phyloP scores from a whole-genome alignment of 1,139 yeast genomes.

The Suzukiozyma palmioleophila region DNA sequence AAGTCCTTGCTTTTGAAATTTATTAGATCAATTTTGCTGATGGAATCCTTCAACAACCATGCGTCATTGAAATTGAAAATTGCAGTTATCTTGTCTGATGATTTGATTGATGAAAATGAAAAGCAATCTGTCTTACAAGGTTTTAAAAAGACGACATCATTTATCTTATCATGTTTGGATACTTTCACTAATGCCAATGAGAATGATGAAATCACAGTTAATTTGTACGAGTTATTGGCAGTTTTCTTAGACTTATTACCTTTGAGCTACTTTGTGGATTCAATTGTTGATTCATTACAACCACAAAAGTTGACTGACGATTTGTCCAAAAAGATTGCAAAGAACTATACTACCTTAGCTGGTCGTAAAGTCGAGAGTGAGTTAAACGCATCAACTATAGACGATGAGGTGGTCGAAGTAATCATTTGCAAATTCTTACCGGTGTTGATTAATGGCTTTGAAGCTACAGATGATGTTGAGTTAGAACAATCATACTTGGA shows the following conservation, averaged over 20 bases:
- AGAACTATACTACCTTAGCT: slow-evolving; percentile 56
- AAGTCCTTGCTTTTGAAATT: slow-evolving; percentile 53
- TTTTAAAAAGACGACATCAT: slow-evolving; percentile 42
- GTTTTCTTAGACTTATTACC: slow-evolving; percentile 70
- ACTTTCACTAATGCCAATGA: slow-evolving; percentile 17
- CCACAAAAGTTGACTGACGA: slow-evolving; percentile 37
- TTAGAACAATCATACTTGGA: slow-evolving; percentile 69
- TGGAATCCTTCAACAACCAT: slow-evolving; percentile 39
- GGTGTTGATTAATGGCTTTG: slow-evolving; percentile 43
- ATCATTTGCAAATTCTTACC: slow-evolving; percentile 45
- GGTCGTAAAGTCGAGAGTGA: slow-evolving; percentile 68
- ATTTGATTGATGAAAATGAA: slow-evolving; percentile 24
- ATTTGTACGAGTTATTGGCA: slow-evolving; percentile 48
- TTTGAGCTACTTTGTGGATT: slow-evolving; percentile 61
- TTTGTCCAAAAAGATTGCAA: slow-evolving; percentile 36
- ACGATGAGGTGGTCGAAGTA: slow-evolving; percentile 37
- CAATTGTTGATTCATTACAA: slow-evolving; percentile 55
- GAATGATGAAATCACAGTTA: slow-evolving; percentile 17
- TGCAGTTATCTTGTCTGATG: slow-evolving; percentile 51
- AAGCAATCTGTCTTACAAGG: slow-evolving; percentile 29
- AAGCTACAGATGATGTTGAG: slow-evolving; percentile 36
- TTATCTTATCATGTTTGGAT: slow-evolving; percentile 35
- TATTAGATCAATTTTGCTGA: slow-evolving; percentile 12
- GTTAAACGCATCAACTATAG: slow-evolving; percentile 34
- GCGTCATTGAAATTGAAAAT: slow-evolving; percentile 53